These are phyloP conservation scores for Penicillium psychrofluorescens DNA, from an alignment of 495 filamentous ascomycete genomes.

Conservation along the genomic window DNA sequence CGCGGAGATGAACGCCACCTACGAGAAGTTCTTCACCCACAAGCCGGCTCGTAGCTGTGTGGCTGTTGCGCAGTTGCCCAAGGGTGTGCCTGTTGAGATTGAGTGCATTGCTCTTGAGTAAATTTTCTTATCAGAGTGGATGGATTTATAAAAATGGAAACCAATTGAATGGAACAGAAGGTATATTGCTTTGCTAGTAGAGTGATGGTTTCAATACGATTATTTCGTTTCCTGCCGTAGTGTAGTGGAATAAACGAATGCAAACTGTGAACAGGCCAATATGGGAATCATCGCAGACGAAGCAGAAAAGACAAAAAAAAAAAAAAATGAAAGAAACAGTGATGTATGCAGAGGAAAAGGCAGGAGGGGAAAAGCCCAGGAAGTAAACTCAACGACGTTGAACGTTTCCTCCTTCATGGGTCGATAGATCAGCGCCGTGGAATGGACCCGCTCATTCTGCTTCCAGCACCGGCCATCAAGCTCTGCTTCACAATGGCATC, in stretches of 20 bases:
- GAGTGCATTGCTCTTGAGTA: conserved; percentile 68
- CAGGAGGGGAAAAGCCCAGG: neutral
- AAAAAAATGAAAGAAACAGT: neutral
- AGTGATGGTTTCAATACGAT: conserved; percentile 1
- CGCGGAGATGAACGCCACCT: conserved; percentile 79
- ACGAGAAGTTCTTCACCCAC: conserved; percentile 78
- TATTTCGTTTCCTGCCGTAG: neutral
- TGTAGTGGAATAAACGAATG: no score
- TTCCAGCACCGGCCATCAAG: conserved; percentile 59
- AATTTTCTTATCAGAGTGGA: neutral
- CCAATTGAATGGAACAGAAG: neutral
- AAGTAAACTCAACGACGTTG: neutral
- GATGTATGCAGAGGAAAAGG: neutral
- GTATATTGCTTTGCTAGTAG: neutral
- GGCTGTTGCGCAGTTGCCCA: conserved; percentile 81
- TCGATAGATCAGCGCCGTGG: conserved; percentile 22
- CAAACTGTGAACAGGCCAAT: neutral
- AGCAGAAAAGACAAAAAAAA: neutral
- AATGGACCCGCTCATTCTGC: conserved; percentile 54
- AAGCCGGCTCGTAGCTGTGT: conserved; percentile 93
- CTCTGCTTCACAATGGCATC: conserved; percentile 94
- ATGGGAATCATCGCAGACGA: conserved; percentile 7
- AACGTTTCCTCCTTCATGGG: no score
- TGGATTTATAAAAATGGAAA: neutral
- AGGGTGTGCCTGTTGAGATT: conserved; percentile 87